Evolutionary conservation across 2,329 filamentous ascomycete genomes (phyloP), one percentile per base, ranked within the genome.

Genomic region (Fusarium scirpi): DNA sequence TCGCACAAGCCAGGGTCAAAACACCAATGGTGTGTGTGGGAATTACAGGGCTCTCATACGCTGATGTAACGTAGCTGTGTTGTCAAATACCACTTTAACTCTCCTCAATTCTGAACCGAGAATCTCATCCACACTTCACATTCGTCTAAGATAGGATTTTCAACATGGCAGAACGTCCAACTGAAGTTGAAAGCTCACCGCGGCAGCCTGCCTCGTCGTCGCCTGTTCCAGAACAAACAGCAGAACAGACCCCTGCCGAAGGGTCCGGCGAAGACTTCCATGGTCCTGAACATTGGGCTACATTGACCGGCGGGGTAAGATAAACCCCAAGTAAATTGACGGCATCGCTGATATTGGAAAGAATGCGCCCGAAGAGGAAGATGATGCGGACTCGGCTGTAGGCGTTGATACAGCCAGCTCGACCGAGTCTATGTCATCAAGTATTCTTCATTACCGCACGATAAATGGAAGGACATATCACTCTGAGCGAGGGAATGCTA

Each of bases 391-490:
- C 12, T 73, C 71, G 2, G 67, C 71, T 11, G 27, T 74, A 4
- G 69, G 71, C 0, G 62, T 56, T 2, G 71, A 74, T 7, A 44
- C 8, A 4, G 67, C 49, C 2, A 74, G 65, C 32, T 75, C 73
- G 2, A 75, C 73, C 1, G 61, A 62, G n/a, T 74, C 73, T 4
- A 70, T 75, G 20, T 62, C 71, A 7, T 71, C 70, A 1, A 74
- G 67, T 13, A 74, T 75, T 3, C 69, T 75, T 2, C 65, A 62
- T 2, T 75, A 74, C n/a, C 58, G 73, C 2, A 69, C 63, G 4
- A 72, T 75, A 2, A 57, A 75, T 2, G 73, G 73, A 5, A 60
- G 72, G 12, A 74, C 73, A 2, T 75, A 74, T 18, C 73, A 75
- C n/a, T 59, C 68, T 8, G 70, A 74, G 30, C 34, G 62, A 34